phyloP scores from a whole-genome alignment of 2,329 filamentous ascomycete genomes.

The Ophiocordyceps robertsii region DNA sequence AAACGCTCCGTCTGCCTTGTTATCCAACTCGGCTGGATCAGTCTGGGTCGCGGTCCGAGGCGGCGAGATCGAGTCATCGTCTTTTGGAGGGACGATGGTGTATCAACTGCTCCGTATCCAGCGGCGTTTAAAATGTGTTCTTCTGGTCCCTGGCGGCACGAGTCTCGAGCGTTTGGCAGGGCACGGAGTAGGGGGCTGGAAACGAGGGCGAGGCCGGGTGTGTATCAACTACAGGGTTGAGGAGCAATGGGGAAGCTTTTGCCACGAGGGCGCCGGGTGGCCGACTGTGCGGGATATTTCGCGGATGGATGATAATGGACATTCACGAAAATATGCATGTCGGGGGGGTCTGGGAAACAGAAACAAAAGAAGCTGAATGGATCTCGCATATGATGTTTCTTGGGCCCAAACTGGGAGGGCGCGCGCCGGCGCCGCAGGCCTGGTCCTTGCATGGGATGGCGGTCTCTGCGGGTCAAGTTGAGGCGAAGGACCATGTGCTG shows the following conservation, averaged over 20 bases:
- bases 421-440: too few species aligned
- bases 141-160: constrained; percentile 1
- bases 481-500: too few species aligned
- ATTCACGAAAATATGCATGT: constrained; percentile 6
- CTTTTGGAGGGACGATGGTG: background rate
- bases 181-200: background rate
- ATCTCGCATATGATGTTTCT: background rate
- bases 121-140: background rate
- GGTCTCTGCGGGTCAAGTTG: too few species aligned
- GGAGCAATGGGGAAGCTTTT: background rate
- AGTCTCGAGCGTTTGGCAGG: background rate
- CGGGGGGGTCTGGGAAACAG: constrained; percentile 2
- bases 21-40: constrained; percentile 1
- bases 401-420: background rate
- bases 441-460: too few species aligned
- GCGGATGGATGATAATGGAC: constrained; percentile 6
- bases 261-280: background rate
- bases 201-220: background rate
- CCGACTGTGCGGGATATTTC: background rate
- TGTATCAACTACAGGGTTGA: background rate
- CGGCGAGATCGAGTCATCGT: background rate
- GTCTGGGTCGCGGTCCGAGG: background rate
- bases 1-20: background rate
- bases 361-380: constrained; percentile 3
- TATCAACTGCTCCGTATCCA: background rate